A percentile compares a stretch with the other conserved stretches of the same genome.
Evolutionary conservation across 345 rosid genomes (phyloP).

Genomic region (Carallia brachiata): DNA sequence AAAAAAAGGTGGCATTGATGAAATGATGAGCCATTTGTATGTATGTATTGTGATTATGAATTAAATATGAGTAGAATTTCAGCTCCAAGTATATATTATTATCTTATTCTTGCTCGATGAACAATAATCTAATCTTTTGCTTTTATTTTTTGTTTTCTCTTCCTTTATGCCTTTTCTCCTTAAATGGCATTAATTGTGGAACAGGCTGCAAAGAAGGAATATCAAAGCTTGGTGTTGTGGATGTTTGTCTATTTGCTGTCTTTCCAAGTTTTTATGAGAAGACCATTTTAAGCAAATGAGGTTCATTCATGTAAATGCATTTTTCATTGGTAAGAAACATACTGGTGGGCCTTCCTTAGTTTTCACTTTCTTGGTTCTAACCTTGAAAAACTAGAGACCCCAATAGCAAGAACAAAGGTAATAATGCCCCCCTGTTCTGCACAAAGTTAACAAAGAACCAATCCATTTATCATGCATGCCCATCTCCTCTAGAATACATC

Average conservation of each 20-base stretch:
- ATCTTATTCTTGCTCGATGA: too few relatives aligned
- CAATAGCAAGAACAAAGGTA: too few relatives aligned
- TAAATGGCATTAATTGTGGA: slow-evolving; percentile 35
- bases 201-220: slow-evolving; percentile 66
- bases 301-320: slow-evolving; percentile 37
- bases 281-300: slow-evolving; percentile 42
- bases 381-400: too few relatives aligned
- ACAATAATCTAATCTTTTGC: not conserved
- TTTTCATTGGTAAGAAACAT: too few relatives aligned
- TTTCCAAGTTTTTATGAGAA: slow-evolving; percentile 58
- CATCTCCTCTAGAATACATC: not conserved
- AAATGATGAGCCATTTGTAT: too few relatives aligned
- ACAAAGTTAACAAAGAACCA: too few relatives aligned
- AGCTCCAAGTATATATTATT: too few relatives aligned
- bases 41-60: not conserved
- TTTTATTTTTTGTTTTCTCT: slow-evolving; percentile 3
- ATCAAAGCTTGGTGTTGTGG: slow-evolving; percentile 59
- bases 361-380: too few relatives aligned
- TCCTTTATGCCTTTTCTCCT: slow-evolving; percentile 6
- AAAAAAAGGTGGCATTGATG: too few relatives aligned
- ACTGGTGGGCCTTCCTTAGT: too few relatives aligned
- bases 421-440: too few relatives aligned
- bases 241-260: slow-evolving; percentile 63
- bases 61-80: too few relatives aligned
- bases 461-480: not conserved